These are phyloP conservation scores for Claviceps monticola DNA, from an alignment of 2,329 filamentous ascomycete genomes.

Conservation along the genomic window DNA sequence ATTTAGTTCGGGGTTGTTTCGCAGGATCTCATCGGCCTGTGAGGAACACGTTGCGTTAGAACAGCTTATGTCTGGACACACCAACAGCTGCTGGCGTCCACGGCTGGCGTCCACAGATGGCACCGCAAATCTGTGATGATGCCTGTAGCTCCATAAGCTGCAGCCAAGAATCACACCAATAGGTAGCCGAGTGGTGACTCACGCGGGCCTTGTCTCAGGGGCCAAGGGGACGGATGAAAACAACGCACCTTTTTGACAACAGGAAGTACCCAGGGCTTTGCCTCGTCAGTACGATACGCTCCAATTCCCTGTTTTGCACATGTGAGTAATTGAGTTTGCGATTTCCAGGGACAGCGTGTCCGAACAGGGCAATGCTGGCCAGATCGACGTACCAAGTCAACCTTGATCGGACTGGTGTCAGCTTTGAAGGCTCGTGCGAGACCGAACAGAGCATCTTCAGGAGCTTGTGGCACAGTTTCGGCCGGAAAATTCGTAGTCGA, in stretches of 20 bases:
- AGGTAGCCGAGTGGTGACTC: neutral
- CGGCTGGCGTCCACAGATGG: neutral
- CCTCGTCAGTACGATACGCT: slow-evolving; percentile 87
- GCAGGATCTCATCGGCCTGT: slow-evolving; percentile 82
- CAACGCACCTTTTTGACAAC: slow-evolving; percentile 79
- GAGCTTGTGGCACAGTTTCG: slow-evolving; percentile 71
- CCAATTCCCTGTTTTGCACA: slow-evolving; percentile 49
- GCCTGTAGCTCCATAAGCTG: neutral
- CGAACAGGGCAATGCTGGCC: too few relatives aligned
- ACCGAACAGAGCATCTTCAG: slow-evolving; percentile 90
- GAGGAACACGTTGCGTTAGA: neutral
- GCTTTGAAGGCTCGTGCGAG: slow-evolving; percentile 78
- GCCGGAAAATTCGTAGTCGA: slow-evolving; percentile 55
- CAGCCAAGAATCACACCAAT: neutral
- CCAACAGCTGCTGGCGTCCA: neutral
- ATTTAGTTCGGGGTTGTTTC: slow-evolving; percentile 79
- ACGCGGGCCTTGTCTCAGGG: neutral
- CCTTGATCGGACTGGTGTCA: slow-evolving; percentile 65
- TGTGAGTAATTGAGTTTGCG: neutral
- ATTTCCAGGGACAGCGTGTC: too few relatives aligned
- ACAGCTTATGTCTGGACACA: neutral
- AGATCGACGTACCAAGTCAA: slow-evolving; percentile 60
- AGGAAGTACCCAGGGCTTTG: slow-evolving; percentile 93
- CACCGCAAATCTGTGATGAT: neutral
- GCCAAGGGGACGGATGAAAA: neutral